Evolutionary conservation across 1,139 yeast genomes (phyloP), one percentile per base, ranked within the genome.

Genomic region (Pichia sorboxylosa): DNA sequence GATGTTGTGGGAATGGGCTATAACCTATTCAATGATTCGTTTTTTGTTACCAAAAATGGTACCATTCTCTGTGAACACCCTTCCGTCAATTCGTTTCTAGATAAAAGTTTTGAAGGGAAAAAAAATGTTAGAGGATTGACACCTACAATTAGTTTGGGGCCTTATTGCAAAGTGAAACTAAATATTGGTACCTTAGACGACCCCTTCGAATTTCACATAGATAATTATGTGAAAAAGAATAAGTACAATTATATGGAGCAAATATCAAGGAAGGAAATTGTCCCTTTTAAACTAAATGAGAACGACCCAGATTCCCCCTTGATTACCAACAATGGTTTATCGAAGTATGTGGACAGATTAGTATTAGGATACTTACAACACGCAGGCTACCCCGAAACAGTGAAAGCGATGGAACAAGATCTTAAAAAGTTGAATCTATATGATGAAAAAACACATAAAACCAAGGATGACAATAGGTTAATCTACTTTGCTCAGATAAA

Each of bases 1-100:
- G 96, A 85, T 52, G 63, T 69, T 2, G 64, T 87, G 41, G 97
- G 97, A 0, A 79, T 92, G 53, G 95, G 96, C 3, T 64, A 84
- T 18, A 80, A 85, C 56, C 80, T 72, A 46, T 61, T 69, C 18
- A 70, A 70, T 27, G 67, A 70, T 28, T 59, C 73, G 0, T 64
- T 84, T 3, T 87, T 85, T 46, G 73, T 73, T 42, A 85, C 96
- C 0, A 76, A 82, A 52, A 85, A 87, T 54, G 96, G 96, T 3
- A 66, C 81, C 6, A 57, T 55, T 29, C 47, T 74, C 29, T 78
- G 77, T 1, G 56, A 60, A 24, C 76, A 77, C 2, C 24, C 20
- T 3, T 35, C 39, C 6, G 13, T 37, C 16, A 28, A 28, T 14
- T 32, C 17, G 15, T 37, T 35, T 17, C 13, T 37, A 1, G 34